phyloP scores from a whole-genome alignment of 2,329 filamentous ascomycete species.

The Fusarium anguioides region DNA sequence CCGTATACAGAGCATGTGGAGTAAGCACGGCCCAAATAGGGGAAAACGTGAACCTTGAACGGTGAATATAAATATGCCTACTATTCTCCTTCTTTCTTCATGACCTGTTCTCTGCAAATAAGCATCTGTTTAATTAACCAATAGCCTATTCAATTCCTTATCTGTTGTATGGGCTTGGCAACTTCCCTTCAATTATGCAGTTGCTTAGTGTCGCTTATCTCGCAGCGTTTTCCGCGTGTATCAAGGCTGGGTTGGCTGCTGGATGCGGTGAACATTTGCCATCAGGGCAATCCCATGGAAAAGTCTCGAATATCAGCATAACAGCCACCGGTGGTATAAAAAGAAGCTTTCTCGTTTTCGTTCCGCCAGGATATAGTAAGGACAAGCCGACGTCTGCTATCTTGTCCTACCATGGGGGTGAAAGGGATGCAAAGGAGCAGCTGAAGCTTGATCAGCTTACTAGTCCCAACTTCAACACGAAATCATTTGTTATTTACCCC shows the following conservation, averaged over 20 bases:
- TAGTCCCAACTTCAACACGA: not conserved
- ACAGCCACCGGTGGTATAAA: not conserved
- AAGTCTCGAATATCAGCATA: not conserved
- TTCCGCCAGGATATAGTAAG: not conserved
- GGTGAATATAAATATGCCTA: too few species aligned
- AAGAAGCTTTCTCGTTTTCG: not conserved
- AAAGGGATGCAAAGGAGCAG: not conserved
- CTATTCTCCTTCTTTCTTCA: too few species aligned
- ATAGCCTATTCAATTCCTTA: not conserved
- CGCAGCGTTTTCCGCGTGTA: not conserved
- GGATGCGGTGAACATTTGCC: not conserved
- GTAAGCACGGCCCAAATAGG: too few species aligned
- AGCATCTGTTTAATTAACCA: too few species aligned
- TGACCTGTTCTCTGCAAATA: too few species aligned
- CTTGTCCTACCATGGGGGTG: not conserved
- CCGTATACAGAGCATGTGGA: too few species aligned
- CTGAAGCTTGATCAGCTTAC: not conserved
- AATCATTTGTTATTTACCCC: not conserved
- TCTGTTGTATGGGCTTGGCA: not conserved
- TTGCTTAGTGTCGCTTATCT: not conserved
- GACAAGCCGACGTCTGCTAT: not conserved
- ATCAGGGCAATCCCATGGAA: not conserved
- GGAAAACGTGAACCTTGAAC: too few species aligned
- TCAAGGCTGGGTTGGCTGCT: not conserved
- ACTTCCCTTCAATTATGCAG: not conserved